Conservation (phyloP, 805 yeast species). For the Hanseniaspora lachancei region DNA sequence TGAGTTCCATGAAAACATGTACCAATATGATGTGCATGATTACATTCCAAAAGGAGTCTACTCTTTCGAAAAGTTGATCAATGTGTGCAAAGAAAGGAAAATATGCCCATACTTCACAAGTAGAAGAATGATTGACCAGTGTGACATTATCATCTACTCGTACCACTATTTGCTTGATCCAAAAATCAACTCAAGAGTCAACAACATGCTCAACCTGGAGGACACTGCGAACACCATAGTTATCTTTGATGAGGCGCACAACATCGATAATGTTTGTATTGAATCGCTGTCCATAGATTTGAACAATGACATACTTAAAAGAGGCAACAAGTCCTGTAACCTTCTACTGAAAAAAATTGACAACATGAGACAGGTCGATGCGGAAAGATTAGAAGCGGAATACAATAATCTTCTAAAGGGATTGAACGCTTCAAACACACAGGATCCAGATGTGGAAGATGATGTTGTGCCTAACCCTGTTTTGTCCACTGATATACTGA, state of each 20-base stretch:
- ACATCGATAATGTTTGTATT: constrained; percentile 95
- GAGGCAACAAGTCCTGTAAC: constrained; percentile 78
- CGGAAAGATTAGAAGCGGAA: constrained; percentile 74
- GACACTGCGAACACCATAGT: constrained; percentile 43
- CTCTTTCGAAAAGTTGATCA: constrained; percentile 73
- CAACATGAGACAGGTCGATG: constrained; percentile 68
- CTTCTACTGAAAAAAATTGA: constrained; percentile 70
- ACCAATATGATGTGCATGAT: constrained; percentile 76
- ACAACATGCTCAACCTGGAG: constrained; percentile 81
- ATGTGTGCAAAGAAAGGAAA: constrained; percentile 62
- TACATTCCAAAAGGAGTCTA: constrained; percentile 86
- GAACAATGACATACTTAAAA: constrained; percentile 75
- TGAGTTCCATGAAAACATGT: constrained; percentile 78
- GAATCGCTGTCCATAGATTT: constrained; percentile 85
- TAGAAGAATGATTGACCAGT: constrained; percentile 90
- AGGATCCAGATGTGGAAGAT: constrained; percentile 31
- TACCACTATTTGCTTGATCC: constrained; percentile 95
- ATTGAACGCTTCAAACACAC: constrained; percentile 15
- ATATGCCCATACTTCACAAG: constrained; percentile 96
- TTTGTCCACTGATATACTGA: constrained; percentile 67
- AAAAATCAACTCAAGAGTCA: constrained; percentile 90
- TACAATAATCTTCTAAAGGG: constrained; percentile 73
- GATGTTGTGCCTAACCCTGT: constrained; percentile 74
- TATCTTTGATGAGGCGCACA: constrained; percentile 97
- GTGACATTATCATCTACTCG: constrained; percentile 89